Percentiles rank a stretch among this genome's conserved stretches.
phyloP scores from a whole-genome alignment of 2,329 filamentous ascomycete genomes.

The Talaromyces amestolkiae region DNA sequence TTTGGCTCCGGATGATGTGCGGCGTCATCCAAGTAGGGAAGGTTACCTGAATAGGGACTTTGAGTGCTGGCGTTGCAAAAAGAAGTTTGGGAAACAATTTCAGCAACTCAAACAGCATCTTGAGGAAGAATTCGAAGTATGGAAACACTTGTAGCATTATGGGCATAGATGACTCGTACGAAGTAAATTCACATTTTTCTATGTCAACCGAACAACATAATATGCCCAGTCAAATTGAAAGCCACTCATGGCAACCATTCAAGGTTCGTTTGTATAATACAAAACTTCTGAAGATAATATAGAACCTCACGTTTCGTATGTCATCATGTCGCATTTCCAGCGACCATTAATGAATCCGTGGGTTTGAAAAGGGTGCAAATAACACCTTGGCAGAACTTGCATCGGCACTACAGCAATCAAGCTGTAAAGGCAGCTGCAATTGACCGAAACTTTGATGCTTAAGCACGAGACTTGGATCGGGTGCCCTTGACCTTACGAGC shows the following conservation, averaged over 20 bases:
- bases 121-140: constrained; percentile 68
- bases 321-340: constrained; percentile 6
- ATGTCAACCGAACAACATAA: constrained; percentile 3
- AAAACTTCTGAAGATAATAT: constrained; percentile 4
- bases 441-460: constrained; percentile 12
- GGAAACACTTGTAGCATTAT: constrained; percentile 54
- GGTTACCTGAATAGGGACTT: constrained; percentile 66
- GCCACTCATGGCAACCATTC: constrained; percentile 8
- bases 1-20: constrained; percentile 61
- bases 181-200: constrained; percentile 3
- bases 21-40: constrained; percentile 56
- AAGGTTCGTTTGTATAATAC: constrained; percentile 15
- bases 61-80: constrained; percentile 79
- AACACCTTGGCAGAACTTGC: neutral
- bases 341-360: neutral
- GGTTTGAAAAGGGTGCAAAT: neutral
- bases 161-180: neutral
- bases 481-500: constrained; percentile 60
- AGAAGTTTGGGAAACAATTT: constrained; percentile 72
- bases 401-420: neutral
- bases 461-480: constrained; percentile 38
- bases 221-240: constrained; percentile 1
- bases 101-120: constrained; percentile 72
- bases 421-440: neutral
- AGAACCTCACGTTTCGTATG: neutral